Evolutionary conservation across 2,329 filamentous ascomycete genomes (phyloP), one percentile per base, ranked within the genome.

Genomic region (Ustulina deusta): DNA sequence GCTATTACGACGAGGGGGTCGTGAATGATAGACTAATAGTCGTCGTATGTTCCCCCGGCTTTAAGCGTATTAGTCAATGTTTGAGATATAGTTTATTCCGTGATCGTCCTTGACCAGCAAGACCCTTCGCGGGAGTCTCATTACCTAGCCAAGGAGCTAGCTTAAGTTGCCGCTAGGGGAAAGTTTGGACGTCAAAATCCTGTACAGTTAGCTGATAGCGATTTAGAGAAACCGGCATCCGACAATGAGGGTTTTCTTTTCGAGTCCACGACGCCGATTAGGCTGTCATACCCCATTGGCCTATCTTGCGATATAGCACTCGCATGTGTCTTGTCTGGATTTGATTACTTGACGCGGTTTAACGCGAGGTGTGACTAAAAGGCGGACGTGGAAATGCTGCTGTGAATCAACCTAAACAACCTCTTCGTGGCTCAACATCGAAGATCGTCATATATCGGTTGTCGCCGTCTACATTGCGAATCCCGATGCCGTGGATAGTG

Each of bases 281-380:
- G 20, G 64, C 46, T n/a, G 64, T 63, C 32, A 25, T 9, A 63
- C 58, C 64, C n/a, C 49, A 55, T 49, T 20, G 20, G 32, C 59
- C 42, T 59, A 46, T 34, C 27, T 51, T 10, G 27, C 4, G 40
- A 44, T 56, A 60, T 25, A 46, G 22, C 2, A 60, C 40, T 36
- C 29, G 38, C 60, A 49, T 42, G 27, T 51, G 42, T 67, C 40
- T 55, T 40, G 46, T 64, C 49, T 67, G 40, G 22, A 56, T 38
- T 60, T 60, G 34, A 55, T 60, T 56, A 17, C 38, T 44, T 29
- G 49, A 44, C 13, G 40, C 22, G 17, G 25, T 44, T n/a, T 6
- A 17, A 20, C 40, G 42, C 15, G 20, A 34, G 54, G 29, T 51
- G n/a, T 56, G n/a, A 22, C n/a, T 13, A 29, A 20, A 38, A 40